These are phyloP conservation scores for Metschnikowia arizonensis DNA, from an alignment of 805 yeast genomes.

Conservation along the genomic window DNA sequence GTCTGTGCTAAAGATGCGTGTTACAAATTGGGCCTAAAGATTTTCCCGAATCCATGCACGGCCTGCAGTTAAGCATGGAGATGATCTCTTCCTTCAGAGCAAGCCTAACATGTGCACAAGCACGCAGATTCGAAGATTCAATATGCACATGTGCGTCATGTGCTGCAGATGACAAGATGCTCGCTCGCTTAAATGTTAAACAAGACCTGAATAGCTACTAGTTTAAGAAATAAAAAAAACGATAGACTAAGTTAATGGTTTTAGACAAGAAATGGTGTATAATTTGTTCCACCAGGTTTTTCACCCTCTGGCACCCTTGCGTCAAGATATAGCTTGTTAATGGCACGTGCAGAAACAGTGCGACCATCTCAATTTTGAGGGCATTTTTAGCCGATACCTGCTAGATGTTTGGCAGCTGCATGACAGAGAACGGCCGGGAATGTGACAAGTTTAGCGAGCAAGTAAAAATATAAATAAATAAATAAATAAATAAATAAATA, in stretches of 20 bases:
- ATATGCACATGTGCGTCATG: constrained; percentile 1
- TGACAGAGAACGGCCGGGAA: background rate
- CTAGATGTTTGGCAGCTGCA: background rate
- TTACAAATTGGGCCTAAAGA: background rate
- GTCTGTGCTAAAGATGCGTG: background rate
- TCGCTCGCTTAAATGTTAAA: background rate
- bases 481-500: too few relatives aligned
- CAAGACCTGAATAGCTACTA: too few relatives aligned
- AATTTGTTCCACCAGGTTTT: too few relatives aligned
- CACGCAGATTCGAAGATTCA: background rate
- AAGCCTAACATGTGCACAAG: background rate
- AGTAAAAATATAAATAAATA: too few relatives aligned
- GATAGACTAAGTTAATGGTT: too few relatives aligned
- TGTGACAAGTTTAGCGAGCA: background rate
- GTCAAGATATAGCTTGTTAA: background rate
- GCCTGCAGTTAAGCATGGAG: background rate
- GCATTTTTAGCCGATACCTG: background rate
- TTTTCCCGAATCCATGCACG: background rate
- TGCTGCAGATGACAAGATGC: background rate
- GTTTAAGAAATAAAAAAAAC: background rate
- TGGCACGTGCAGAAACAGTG: background rate
- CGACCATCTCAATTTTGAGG: background rate
- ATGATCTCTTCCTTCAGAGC: background rate
- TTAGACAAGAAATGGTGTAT: too few relatives aligned
- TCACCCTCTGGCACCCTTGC: too few relatives aligned